These are phyloP conservation scores for Micractinium conductrix DNA, from an alignment of 139 green algal genomes.

Conservation along the genomic window DNA sequence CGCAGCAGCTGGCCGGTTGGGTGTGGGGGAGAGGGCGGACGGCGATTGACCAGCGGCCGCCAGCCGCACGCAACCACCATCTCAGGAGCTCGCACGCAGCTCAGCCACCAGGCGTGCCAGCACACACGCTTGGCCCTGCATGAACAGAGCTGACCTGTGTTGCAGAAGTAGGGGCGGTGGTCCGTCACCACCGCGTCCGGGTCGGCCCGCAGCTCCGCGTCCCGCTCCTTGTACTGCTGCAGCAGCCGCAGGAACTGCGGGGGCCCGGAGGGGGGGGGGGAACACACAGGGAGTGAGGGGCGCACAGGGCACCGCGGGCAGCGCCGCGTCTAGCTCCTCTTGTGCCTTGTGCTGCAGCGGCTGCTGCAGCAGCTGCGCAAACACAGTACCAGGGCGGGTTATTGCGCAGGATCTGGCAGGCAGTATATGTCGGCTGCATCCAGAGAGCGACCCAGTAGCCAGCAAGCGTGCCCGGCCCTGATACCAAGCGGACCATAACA, in stretches of 20 bases:
- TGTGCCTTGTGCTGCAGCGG: background rate
- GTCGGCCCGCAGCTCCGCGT: background rate
- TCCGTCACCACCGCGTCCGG: constrained; percentile 40
- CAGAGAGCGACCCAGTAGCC: background rate
- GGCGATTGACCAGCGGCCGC: no score
- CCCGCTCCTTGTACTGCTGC: background rate
- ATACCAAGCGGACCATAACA: background rate
- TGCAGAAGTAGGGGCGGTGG: constrained; percentile 53
- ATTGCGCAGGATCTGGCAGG: no score
- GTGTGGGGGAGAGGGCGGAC: no score
- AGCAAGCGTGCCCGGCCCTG: no score
- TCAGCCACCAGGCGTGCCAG: no score
- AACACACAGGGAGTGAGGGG: background rate
- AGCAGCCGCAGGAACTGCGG: constrained; percentile 10
- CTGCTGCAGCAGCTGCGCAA: background rate
- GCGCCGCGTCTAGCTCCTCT: no score
- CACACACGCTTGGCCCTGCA: no score
- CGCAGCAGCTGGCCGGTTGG: no score
- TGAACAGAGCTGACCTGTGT: constrained; percentile 19
- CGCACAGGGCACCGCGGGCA: background rate
- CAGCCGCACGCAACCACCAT: no score
- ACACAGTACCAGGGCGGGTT: no score
- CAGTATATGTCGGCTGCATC: no score
- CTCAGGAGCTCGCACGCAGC: no score
- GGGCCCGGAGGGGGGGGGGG: background rate